Base-by-base conservation (phyloP, 2,329 filamentous ascomycete genomes). In the Hortaea sp. region DNA sequence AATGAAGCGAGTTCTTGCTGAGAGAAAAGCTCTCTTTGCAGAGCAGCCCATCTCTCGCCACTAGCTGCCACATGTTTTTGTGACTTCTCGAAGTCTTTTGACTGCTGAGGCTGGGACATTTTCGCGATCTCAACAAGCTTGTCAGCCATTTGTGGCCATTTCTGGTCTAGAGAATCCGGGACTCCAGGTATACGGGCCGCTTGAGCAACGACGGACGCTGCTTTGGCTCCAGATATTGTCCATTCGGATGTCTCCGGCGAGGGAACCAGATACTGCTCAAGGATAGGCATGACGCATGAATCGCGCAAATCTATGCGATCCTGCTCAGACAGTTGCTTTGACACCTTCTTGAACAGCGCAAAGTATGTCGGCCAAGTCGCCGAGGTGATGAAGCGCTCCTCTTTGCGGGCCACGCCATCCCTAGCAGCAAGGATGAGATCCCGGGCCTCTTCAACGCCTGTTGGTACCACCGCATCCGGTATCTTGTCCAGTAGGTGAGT, bases 341-440 rank as follows among this genome's bases (percentile, higher is more conserved):
- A 50, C 5, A 56, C 41, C 62, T 67, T 30, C 60, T 66, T 11
- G 75, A 77, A 72, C 1, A 81, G 71, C 9, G 80, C 75, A 12
- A 89, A 75, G 60, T 94, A 97, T 10, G 79, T 77, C 29, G 74
- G 77, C 81, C 88, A 95, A 6, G 85, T 86, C 42, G 76, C 70
- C 4, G 76, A 70, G 1, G 81, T 73, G 57, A 88, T 85, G 34
- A 74, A 71, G 9, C 79, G 77, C 58, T 95, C 90, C 32, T 92
- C 85, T 52, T 83, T 81, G 45, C 75, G 78, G 1, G 76, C 75
- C 6, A 95, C 76, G 0, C 89, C 89, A 32, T 75, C 72, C 50
- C 82, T 79, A 37, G 94, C 71, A 4, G 85, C 79, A 7, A 74
- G 72, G 5, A 92, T 65, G 3, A 95, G 70, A 5, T 77, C 72